Evolutionary conservation across 176 grass and related monocot genomes (phyloP), one percentile per base, ranked within the genome.

Genomic region (Eragrostis curvula): DNA sequence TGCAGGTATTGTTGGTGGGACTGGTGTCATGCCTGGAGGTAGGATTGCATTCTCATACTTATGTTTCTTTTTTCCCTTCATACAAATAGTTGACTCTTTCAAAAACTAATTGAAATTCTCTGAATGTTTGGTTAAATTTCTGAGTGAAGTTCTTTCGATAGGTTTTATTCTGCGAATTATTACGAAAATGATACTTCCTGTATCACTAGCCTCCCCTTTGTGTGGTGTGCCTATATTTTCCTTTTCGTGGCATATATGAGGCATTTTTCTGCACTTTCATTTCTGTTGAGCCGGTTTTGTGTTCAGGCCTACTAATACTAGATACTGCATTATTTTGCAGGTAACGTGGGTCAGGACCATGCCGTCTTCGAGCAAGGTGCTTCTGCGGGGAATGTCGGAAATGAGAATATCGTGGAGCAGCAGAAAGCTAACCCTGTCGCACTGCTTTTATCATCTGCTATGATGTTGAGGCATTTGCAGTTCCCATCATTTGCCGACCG

Each of bases 1-100:
- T 90, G 96, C 96, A 70, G 96, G 96, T 77, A 91, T 99, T 90
- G 96, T 89, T 73, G 96, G 96, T 81, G 96, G 96, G 50, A 99
- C 90, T 27, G 96, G 96, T 73, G 81, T 96, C 64, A 99, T 99
- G 96, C 93, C 96, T 65, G 96, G 96, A 96, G 96, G 96, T 98
- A 92, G 25, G 60, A 1, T 32, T 78, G 50, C 32, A 21, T 18
- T 18, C 70, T 74, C 56, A 36, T 91, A 46, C 47, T 70, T 70
- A 11, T 78, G 20, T 12, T 0, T 59, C 24, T 68, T 75, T 66
- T 3, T 27, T 27, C 14, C 21, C 9, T 65, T 58, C 58, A 59
- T 80, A 24, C 43, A 70, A 52, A 53, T 42, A 77, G 43, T 50
- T 12, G 81, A 43, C 36, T 16, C 16, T 12, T 8, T 14, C 9